Evolutionary conservation across 345 rosid species (phyloP), one percentile per base, ranked within the genome.

Genomic region (Noccaea caerulescens): DNA sequence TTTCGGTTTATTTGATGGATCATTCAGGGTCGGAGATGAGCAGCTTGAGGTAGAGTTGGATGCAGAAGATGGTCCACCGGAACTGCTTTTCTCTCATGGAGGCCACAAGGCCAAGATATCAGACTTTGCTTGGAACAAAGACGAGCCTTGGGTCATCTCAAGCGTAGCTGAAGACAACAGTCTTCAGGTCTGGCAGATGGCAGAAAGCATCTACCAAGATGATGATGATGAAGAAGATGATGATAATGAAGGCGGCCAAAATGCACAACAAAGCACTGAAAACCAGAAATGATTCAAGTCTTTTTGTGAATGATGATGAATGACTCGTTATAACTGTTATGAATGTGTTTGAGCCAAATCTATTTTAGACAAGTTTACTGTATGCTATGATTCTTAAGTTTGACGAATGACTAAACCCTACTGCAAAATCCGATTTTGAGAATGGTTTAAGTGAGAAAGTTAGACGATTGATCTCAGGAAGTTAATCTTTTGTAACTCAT

Each of bases 61-160:
- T 77, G 91, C 88, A 2, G 89, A 89, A 36, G 95, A 87, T 68
- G 96, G 96, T 53, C 90, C 97, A 37, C 88, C 93, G 0, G 97
- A 92, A 78, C 88, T 90, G 41, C 87, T 90, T 0, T 92, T 92
- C 74, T 84, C 88, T 30, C 98, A 86, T 49, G 97, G 92, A 45
- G 97, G 98, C 45, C 97, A 88, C 79, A 85, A 82, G 72, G 88
- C 89, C 2, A 87, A 85, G 80, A 86, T 93, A 63, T 84, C 92
- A 8, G 98, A 93, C 63, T 88, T 93, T 72, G 83, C 97, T 27
- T 86, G 93, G 93, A 88, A 90, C 85, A 81, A 80, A 33, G 83
- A 80, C 61, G 86, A 84, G 75, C 84, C 87, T 1, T 83, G 94
- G 94, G 84, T 86, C 68, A 85, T 93, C 55, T 71, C 97, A 50